Conservation (phyloP, 805 yeast genomes). For the Monosporozyma solicola region DNA sequence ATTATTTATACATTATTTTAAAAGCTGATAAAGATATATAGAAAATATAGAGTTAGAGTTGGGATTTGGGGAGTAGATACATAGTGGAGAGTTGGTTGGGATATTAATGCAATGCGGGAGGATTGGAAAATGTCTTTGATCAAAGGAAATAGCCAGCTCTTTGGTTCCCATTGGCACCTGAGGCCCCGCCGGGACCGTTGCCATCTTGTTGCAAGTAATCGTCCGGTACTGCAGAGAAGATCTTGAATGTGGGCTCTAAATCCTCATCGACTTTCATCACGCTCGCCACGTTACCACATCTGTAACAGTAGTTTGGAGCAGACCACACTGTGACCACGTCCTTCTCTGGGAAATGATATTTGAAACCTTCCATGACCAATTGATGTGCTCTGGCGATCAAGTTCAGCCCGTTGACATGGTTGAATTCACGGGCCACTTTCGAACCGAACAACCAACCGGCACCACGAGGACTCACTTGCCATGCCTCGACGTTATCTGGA, state of each 20-base stretch:
- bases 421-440: constrained; percentile 89
- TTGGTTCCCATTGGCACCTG: constrained; percentile 21
- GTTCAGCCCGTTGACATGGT: constrained; percentile 82
- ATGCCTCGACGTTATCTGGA: constrained; percentile 94
- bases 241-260: constrained; percentile 80
- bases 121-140: background rate
- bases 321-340: constrained; percentile 98
- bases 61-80: background rate
- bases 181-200: constrained; percentile 11
- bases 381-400: constrained; percentile 96
- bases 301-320: constrained; percentile 93
- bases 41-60: background rate
- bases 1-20: too few relatives aligned
- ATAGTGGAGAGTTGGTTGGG: too few relatives aligned
- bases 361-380: constrained; percentile 96
- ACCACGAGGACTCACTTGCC: constrained; percentile 98
- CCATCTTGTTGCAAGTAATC: constrained; percentile 36
- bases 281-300: constrained; percentile 97
- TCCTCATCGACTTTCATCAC: constrained; percentile 93
- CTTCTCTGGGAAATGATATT: constrained; percentile 91
- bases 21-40: background rate
- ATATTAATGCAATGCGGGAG: too few relatives aligned
- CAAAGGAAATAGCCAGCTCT: constrained; percentile 31
- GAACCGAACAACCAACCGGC: constrained; percentile 98
- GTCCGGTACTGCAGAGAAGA: constrained; percentile 92